Evolutionary conservation across 768 basidiomycete species (phyloP), one percentile per base, ranked within the genome.

Genomic region (Trametes coccinea): DNA sequence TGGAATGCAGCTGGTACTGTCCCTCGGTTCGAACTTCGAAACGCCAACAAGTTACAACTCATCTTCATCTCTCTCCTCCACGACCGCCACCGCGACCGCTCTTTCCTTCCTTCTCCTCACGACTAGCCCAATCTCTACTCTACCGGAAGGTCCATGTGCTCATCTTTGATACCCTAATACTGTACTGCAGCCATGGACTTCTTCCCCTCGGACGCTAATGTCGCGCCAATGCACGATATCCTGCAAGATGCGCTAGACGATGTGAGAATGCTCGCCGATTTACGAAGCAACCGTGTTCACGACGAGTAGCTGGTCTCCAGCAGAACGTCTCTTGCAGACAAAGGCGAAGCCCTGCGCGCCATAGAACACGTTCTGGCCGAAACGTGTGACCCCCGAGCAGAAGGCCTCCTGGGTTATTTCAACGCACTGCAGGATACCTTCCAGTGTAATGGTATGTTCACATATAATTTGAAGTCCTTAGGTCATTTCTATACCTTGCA

Each of bases 381-480:
- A 33, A 68, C 67, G 11, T 71, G 81, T 43, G 67, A 74, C 29
- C 70, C 77, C n/a, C 73, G 78, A 27, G 69, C 79, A 16, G 73
- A 77, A 16, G 78, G 78, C 31, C 79, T 80, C 8, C 77, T 85
- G 64, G 77, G 79, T 40, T 73, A 75, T 48, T 90, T 92, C 72
- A 70, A 87, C 17, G 79, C 82, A 9, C 75, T 92, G 44, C 92
- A 94, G 70, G 84, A 89, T 66, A 84, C 84, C 0, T 93, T 94
- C 66, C 89, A 93, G 71, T 91, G 88, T 73, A 94, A 94, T 69
- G 78, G 92, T 92, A 66, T 61, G 89, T 68, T 40, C 58, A 47
- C 57, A 44, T 13, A 69, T 10, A 37, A 60, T 45, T 30, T 16
- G 10, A 34, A 8, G 3, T 51, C n/a, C 41, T 40, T 52, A 17